Evolutionary conservation across 495 filamentous ascomycete species (phyloP).

Genomic region (Niebla homalea): DNA sequence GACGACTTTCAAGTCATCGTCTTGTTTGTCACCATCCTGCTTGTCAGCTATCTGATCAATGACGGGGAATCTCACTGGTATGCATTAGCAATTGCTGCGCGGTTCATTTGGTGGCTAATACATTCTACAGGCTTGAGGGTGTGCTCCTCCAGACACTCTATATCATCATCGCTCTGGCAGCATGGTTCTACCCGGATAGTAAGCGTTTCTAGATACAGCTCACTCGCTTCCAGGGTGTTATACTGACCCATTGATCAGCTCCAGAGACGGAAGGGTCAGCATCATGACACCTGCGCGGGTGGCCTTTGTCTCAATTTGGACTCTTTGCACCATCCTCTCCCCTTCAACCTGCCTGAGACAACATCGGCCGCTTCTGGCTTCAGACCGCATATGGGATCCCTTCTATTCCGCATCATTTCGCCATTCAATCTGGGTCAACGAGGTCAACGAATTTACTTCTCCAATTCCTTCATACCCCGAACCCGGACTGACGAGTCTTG

Average conservation of each 20-base stretch:
- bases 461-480: too few species aligned
- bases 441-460: too few species aligned
- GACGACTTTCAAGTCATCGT: conserved; percentile 72
- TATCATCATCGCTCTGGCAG: conserved; percentile 52
- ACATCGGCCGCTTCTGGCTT: too few species aligned
- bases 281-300: not conserved
- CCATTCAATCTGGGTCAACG: too few species aligned
- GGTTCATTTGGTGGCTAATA: not conserved
- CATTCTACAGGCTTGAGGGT: conserved; percentile 53
- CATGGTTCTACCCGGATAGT: conserved; percentile 26
- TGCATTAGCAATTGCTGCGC: not conserved
- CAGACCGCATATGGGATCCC: too few species aligned
- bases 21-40: conserved; percentile 61
- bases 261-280: not conserved
- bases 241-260: not conserved
- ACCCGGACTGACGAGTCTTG: too few species aligned
- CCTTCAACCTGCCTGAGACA: too few species aligned
- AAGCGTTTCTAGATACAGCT: not conserved
- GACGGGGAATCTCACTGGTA: conserved; percentile 44
- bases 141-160: conserved; percentile 62
- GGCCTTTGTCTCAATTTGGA: not conserved
- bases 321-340: too few species aligned
- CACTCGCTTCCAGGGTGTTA: not conserved
- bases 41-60: conserved; percentile 74
- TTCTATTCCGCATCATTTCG: too few species aligned